These are phyloP conservation scores for Orobanche coerulescens DNA, from an alignment of 257 asterid species.

Conservation along the genomic window DNA sequence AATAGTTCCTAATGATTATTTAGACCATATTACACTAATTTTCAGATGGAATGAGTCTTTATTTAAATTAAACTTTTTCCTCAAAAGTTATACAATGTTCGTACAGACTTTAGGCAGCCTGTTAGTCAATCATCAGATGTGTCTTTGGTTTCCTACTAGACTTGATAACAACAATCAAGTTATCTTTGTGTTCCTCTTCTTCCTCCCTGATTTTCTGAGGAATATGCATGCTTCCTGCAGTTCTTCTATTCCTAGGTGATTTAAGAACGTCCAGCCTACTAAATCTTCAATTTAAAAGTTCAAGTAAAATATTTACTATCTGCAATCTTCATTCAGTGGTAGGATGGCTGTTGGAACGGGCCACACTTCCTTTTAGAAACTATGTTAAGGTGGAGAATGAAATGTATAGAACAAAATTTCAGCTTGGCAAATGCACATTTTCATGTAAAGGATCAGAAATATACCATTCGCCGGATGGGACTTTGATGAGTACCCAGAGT, in stretches of 20 bases:
- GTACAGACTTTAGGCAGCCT: not conserved
- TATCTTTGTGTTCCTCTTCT: not conserved
- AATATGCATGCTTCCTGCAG: not conserved
- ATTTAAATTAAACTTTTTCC: not conserved
- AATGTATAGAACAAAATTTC: not conserved
- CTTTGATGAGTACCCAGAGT: not conserved
- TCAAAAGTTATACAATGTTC: not conserved
- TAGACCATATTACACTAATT: not conserved
- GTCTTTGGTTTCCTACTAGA: not conserved
- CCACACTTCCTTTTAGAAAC: not conserved
- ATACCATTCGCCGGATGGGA: not conserved
- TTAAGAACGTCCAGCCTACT: conserved; percentile 1
- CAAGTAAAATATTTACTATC: not conserved
- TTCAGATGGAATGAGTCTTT: not conserved
- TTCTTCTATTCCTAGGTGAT: not conserved
- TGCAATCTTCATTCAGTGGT: not conserved
- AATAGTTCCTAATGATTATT: not conserved
- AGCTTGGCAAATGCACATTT: conserved; percentile 1
- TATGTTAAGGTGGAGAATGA: not conserved
- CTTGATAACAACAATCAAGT: not conserved
- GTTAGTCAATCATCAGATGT: not conserved
- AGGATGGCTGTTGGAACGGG: not conserved
- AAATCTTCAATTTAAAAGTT: conserved; percentile 5
- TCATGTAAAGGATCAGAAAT: not conserved
- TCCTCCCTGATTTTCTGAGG: not conserved